Base-by-base conservation (phyloP, 108 stramenopile species). In the Pseudonitzschia pungens region DNA sequence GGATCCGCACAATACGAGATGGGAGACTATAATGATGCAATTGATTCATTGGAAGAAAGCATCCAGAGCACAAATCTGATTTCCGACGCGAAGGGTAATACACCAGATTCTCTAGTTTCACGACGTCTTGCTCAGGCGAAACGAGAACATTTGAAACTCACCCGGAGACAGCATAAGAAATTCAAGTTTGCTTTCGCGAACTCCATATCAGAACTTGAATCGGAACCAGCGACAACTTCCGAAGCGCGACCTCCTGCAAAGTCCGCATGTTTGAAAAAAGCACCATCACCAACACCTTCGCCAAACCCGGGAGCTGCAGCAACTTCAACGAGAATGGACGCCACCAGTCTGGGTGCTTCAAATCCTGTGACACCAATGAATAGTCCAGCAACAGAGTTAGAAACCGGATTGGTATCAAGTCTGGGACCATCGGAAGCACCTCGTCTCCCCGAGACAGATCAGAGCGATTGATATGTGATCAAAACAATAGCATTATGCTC, bases 111-210 rank as follows among this genome's bases (percentile, higher is more conserved):
- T 31, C 32, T 77, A 26, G 86, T 94, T 9, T 27, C 84, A 59
- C 82, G 87, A 26, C 86, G 86, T 62, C 58, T 94, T 8, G 72
- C 78, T 14, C 84, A 90, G 51, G 88, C 90, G 12, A 94, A 91
- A 67, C 67, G 70, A 62, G 69, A 70, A 27, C 45, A 72, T 15
- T 52, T 72, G 36, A 69, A 71, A 53, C 79, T 81, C 43, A 77
- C 56, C 32, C 77, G 85, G 68, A 80, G 78, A 27, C 80, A 85
- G 40, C 67, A 83, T n/a, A 85, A 88, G 45, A 86, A 87, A 76
- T 90, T 93, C 54, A 84, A 85, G 74, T 76, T 78, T 42, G 71
- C 77, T 69, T 88, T 89, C 55, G 62, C 43, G 16, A 21, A 51
- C 24, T 27, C 66, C 4, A 20, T 45, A 8, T 67, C 22, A 15